Evolutionary conservation across 345 rosid genomes (phyloP).

Genomic region (Dimocarpus longan): DNA sequence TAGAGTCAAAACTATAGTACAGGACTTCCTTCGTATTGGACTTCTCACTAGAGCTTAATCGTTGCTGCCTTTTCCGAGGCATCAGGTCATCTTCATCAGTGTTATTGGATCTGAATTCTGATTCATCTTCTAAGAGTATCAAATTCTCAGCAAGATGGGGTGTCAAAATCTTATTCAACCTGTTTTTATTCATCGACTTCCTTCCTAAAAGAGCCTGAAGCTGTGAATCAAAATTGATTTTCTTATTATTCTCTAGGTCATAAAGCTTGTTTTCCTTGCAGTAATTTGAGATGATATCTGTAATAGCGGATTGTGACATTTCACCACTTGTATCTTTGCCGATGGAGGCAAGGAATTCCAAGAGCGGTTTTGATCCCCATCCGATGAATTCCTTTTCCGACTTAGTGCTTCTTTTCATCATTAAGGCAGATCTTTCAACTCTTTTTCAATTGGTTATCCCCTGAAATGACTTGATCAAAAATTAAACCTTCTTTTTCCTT

Average conservation of each 20-base stretch:
- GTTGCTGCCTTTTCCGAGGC: constrained; percentile 23
- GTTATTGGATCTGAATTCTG: constrained; percentile 7
- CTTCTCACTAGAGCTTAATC: constrained; percentile 14
- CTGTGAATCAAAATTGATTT: constrained; percentile 45
- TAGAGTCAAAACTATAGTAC: constrained; percentile 49
- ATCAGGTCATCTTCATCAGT: constrained; percentile 5
- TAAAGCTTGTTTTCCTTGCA: constrained; percentile 28
- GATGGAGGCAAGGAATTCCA: background rate
- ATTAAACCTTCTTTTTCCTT: no score
- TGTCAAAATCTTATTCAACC: constrained; percentile 33
- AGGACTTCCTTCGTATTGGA: constrained; percentile 22
- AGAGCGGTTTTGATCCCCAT: constrained; percentile 53
- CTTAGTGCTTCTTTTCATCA: no score
- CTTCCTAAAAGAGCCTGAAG: constrained; percentile 39
- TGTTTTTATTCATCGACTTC: constrained; percentile 39
- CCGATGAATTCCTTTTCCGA: constrained; percentile 36
- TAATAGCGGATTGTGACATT: no score
- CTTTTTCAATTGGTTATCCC: no score
- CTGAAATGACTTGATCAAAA: no score
- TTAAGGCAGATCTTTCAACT: no score
- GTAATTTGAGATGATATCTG: no score
- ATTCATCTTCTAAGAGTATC: constrained; percentile 34
- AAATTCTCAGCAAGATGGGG: constrained; percentile 43
- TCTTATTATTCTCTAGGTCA: constrained; percentile 42
- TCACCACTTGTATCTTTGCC: no score